phyloP scores from a whole-genome alignment of 192 early-diverging fungal genomes.

The Backusella sp. region DNA sequence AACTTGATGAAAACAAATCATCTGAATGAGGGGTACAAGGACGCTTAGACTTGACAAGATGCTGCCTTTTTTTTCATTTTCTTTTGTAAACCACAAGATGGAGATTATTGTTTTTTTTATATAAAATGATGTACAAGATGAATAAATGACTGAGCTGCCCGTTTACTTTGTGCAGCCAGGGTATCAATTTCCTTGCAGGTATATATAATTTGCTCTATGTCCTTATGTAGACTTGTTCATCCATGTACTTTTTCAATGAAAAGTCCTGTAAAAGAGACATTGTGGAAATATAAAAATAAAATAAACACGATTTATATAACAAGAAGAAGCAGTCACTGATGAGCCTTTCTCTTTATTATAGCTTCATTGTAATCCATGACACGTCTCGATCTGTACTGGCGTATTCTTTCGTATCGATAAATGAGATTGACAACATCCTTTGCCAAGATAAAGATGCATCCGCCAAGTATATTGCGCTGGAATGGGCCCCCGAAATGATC shows the following conservation, averaged over 20 bases:
- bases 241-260: background rate
- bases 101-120: background rate
- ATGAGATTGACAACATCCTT: slow-evolving; percentile 55
- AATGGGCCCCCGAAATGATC: slow-evolving; percentile 27
- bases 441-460: slow-evolving; percentile 28
- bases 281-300: background rate
- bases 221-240: background rate
- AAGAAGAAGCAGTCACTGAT: background rate
- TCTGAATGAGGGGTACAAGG: too few species aligned
- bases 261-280: slow-evolving; percentile 13
- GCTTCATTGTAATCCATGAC: background rate
- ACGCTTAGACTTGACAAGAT: too few species aligned
- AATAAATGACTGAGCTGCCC: background rate
- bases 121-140: background rate
- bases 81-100: background rate
- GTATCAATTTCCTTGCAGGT: background rate
- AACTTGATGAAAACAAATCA: too few species aligned
- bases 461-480: slow-evolving; percentile 32
- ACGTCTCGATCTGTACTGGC: slow-evolving; percentile 7
- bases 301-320: background rate
- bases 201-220: background rate
- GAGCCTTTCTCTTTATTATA: background rate
- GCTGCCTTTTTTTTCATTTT: background rate
- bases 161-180: background rate
- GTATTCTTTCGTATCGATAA: slow-evolving; percentile 48